These are phyloP conservation scores for Keithomyces neogunnii DNA, from an alignment of 2,329 filamentous ascomycete species.

Conservation along the genomic window DNA sequence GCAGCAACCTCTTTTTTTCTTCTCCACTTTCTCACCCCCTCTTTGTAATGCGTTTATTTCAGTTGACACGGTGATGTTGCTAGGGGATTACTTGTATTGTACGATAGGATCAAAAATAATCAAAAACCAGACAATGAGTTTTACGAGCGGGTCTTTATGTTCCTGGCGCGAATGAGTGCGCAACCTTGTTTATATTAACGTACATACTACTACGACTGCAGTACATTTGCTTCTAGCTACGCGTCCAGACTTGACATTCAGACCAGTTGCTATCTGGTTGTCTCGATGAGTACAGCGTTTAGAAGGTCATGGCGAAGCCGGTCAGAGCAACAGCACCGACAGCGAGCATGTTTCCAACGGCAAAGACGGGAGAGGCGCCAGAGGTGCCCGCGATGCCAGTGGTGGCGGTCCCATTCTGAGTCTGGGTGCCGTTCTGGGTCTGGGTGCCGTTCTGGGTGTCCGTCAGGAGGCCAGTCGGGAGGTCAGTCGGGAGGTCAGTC, in stretches of 20 bases:
- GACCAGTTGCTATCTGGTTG: too few species aligned
- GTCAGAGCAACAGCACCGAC: conserved; percentile 14
- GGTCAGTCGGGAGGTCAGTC: too few species aligned
- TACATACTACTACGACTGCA: neutral
- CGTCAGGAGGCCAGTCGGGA: too few species aligned
- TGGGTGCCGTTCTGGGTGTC: too few species aligned
- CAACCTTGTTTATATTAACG: neutral
- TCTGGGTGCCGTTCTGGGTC: too few species aligned
- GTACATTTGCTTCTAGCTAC: too few species aligned
- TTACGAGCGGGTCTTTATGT: neutral
- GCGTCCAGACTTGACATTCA: too few species aligned
- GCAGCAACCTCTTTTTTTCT: neutral
- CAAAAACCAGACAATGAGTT: neutral
- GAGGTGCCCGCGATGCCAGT: conserved; percentile 4
- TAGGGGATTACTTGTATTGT: conserved; percentile 11
- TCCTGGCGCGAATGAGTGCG: neutral
- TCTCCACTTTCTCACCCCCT: too few species aligned
- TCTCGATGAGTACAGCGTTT: neutral
- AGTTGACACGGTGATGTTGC: conserved; percentile 4
- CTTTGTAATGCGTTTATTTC: too few species aligned
- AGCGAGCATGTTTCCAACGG: conserved; percentile 10
- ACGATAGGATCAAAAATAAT: conserved; percentile 8
- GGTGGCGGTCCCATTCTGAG: neutral
- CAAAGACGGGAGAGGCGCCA: conserved; percentile 13
- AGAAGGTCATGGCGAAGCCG: conserved; percentile 13